Conservation (phyloP, 2,329 filamentous ascomycete genomes). For the Coleophoma cylindrospora region DNA sequence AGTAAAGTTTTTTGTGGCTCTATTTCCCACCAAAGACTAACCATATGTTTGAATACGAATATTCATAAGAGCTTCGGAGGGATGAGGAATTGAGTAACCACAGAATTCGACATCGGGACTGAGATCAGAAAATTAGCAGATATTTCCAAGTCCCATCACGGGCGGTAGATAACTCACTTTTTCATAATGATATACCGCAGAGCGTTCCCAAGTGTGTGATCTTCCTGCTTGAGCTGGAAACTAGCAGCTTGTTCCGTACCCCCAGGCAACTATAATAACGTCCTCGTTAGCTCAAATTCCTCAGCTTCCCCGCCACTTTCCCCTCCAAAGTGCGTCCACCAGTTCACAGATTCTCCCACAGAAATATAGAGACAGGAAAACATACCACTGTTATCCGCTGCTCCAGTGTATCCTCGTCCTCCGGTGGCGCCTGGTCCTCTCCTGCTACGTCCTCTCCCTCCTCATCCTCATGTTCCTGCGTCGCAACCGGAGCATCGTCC, state of each 20-base stretch:
- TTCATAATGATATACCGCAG: conserved; percentile 97
- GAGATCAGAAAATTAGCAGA: conserved; percentile 6
- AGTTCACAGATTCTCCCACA: background rate
- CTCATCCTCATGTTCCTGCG: background rate
- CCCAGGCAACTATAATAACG: conserved; percentile 65
- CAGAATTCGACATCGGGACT: conserved; percentile 97
- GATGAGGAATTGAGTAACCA: conserved; percentile 95
- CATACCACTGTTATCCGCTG: conserved; percentile 14
- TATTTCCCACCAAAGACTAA: conserved; percentile 37
- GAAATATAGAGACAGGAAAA: background rate
- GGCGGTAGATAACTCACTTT: conserved; percentile 58
- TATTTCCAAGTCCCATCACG: background rate
- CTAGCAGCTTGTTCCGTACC: conserved; percentile 84
- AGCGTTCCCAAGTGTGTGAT: conserved; percentile 93
- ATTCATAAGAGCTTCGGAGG: conserved; percentile 95
- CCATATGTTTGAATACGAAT: conserved; percentile 95
- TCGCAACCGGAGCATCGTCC: conserved; percentile 14
- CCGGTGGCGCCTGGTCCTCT: background rate
- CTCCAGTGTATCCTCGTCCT: conserved; percentile 9
- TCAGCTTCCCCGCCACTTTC: too few species aligned
- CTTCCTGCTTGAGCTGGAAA: conserved; percentile 90
- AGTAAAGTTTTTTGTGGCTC: conserved; percentile 3
- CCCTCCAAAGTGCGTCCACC: too few species aligned
- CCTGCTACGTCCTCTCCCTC: background rate
- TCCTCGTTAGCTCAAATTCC: background rate